phyloP scores from a whole-genome alignment of 306 rosid genomes.

The Prunus mongolica region DNA sequence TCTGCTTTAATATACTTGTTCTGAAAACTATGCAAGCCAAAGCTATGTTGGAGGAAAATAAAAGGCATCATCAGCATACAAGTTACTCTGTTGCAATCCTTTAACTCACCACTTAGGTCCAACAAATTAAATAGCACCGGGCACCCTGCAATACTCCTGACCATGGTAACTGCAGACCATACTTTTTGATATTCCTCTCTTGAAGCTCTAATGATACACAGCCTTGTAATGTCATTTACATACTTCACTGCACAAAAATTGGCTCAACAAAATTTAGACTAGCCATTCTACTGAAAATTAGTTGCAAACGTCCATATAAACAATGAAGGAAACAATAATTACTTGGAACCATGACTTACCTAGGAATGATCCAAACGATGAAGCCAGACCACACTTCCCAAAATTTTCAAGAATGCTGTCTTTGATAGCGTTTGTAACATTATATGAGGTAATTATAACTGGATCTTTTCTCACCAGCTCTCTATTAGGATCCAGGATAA shows the following conservation, averaged over 20 bases:
- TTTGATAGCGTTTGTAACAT: slow-evolving; percentile 62
- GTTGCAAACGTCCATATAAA: background rate
- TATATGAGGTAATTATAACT: slow-evolving; percentile 58
- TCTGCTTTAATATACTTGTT: background rate
- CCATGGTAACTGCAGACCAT: slow-evolving; percentile 78
- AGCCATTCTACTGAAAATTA: background rate
- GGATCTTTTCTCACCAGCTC: slow-evolving; percentile 43
- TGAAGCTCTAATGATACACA: slow-evolving; percentile 64
- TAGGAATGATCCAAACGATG: slow-evolving; percentile 64
- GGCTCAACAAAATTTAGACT: background rate
- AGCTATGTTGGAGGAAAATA: background rate
- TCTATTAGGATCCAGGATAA: slow-evolving; percentile 69
- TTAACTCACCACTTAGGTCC: slow-evolving; percentile 59
- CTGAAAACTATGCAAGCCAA: background rate
- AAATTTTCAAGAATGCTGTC: slow-evolving; percentile 71
- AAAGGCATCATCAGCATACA: background rate
- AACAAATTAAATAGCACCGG: slow-evolving; percentile 63
- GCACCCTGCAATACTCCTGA: slow-evolving; percentile 54
- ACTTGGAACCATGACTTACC: slow-evolving; percentile 31
- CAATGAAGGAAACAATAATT: background rate
- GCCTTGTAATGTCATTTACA: slow-evolving; percentile 74
- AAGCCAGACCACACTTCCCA: slow-evolving; percentile 89
- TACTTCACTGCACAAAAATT: slow-evolving; percentile 51
- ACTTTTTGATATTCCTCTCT: slow-evolving; percentile 73
- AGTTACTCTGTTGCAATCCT: background rate